Conservation (phyloP, 2,329 filamentous ascomycete species). For the Neonectria ditissima region DNA sequence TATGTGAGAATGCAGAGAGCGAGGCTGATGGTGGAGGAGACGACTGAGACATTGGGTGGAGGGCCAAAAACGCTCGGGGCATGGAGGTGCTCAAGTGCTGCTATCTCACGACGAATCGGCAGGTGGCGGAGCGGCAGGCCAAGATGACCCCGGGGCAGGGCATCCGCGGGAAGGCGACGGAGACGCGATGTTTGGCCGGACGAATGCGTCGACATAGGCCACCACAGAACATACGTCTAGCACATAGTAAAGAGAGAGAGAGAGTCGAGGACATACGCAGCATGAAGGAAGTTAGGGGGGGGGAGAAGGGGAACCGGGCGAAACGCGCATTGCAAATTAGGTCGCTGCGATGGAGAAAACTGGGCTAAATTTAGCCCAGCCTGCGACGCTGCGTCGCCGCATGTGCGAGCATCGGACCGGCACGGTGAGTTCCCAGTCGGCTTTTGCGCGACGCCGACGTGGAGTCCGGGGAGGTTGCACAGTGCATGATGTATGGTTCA, state of each 20-base stretch:
- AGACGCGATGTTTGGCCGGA: conserved; percentile 11
- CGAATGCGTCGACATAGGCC: conserved; percentile 12
- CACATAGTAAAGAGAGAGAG: too few species aligned
- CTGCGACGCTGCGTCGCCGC: conserved; percentile 9
- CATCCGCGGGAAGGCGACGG: conserved; percentile 1
- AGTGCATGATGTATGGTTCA: conserved; percentile 29
- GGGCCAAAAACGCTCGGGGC: conserved; percentile 17
- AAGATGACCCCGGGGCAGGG: not conserved
- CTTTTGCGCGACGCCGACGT: not conserved
- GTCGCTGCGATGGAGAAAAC: conserved; percentile 38
- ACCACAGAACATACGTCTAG: too few species aligned
- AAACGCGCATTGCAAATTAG: conserved; percentile 42
- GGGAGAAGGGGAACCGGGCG: conserved; percentile 12
- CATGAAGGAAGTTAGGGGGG: conserved; percentile 10
- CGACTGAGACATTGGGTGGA: conserved; percentile 35
- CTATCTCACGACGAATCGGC: conserved; percentile 16
- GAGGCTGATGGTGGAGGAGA: conserved; percentile 14
- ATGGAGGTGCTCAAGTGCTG: conserved; percentile 6
- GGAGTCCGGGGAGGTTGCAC: conserved; percentile 4
- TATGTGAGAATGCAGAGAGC: conserved; percentile 24
- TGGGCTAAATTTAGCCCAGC: conserved; percentile 46
- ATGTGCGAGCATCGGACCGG: conserved; percentile 27
- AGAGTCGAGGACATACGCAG: not conserved
- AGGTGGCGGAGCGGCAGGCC: conserved; percentile 1
- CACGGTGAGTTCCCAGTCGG: conserved; percentile 27